These are phyloP conservation scores for Phellinidium pouzarii DNA, from an alignment of 1,284 basidiomycete genomes.

Conservation along the genomic window DNA sequence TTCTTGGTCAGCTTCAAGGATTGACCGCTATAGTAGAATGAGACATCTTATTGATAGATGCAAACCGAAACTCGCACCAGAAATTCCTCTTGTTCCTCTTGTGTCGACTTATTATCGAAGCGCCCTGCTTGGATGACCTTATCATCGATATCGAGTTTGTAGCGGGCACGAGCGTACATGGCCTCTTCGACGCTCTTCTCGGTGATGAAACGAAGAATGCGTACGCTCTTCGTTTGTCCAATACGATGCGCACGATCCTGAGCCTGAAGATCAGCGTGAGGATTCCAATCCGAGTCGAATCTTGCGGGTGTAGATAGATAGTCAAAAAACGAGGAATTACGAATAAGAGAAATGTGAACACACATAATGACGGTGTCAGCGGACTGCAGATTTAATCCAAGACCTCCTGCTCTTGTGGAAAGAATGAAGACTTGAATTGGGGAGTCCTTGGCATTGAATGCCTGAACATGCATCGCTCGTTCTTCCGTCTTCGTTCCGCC, in stretches of 20 bases:
- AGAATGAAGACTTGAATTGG: slow-evolving; percentile 93
- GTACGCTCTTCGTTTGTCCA: slow-evolving; percentile 97
- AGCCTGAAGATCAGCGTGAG: slow-evolving; percentile 96
- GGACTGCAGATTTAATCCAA: slow-evolving; percentile 96
- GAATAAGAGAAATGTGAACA: slow-evolving; percentile 33
- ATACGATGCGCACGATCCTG: slow-evolving; percentile 99
- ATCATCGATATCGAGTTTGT: slow-evolving; percentile 98
- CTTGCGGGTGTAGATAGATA: slow-evolving; percentile 29
- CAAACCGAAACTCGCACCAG: slow-evolving; percentile 49
- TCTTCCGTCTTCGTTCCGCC: slow-evolving; percentile 99
- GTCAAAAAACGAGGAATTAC: slow-evolving; percentile 2
- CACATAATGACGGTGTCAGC: slow-evolving; percentile 99
- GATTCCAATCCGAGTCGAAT: slow-evolving; percentile 95
- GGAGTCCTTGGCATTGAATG: slow-evolving; percentile 90
- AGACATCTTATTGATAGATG: neutral
- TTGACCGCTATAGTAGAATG: slow-evolving; percentile 52
- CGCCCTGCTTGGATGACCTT: slow-evolving; percentile 99
- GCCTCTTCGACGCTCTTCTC: slow-evolving; percentile 98
- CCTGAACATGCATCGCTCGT: slow-evolving; percentile 82
- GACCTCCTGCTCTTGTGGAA: slow-evolving; percentile 94
- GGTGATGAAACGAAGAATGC: slow-evolving; percentile 95
- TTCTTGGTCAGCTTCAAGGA: slow-evolving; percentile 86
- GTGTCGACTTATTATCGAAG: slow-evolving; percentile 98
- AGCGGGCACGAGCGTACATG: slow-evolving; percentile 90
- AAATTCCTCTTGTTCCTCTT: slow-evolving; percentile 95